These are phyloP conservation scores for Limnomonas spitsbergensis DNA, from an alignment of 139 green algal genomes.

Conservation along the genomic window DNA sequence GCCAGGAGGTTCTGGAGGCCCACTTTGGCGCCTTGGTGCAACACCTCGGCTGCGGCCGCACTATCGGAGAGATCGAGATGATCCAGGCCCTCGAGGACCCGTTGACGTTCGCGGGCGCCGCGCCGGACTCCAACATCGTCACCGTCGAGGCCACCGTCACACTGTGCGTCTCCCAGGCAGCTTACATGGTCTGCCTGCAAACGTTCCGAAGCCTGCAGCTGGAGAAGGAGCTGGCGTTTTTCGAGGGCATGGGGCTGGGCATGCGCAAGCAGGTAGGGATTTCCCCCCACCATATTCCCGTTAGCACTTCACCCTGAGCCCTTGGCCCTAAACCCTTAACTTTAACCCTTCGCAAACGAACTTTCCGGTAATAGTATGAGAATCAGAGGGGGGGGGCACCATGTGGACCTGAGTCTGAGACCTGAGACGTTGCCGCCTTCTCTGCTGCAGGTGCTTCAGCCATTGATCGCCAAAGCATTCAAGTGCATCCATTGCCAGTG, in stretches of 20 bases:
- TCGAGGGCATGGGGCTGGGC: background rate
- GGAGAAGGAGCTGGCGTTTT: conserved; percentile 1
- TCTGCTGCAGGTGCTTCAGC: too few species aligned
- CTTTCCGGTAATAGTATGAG: too few species aligned
- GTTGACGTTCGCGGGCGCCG: too few species aligned
- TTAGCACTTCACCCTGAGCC: too few species aligned
- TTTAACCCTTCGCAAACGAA: too few species aligned
- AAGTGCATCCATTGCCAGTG: too few species aligned
- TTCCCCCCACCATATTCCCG: background rate
- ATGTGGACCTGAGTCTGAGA: too few species aligned
- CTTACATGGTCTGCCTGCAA: background rate
- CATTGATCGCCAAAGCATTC: too few species aligned
- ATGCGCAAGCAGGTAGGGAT: background rate
- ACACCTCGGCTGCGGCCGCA: background rate
- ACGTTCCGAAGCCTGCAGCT: background rate
- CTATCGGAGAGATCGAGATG: background rate
- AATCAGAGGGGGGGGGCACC: too few species aligned
- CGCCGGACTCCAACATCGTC: too few species aligned
- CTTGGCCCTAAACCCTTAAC: too few species aligned
- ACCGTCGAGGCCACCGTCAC: background rate
- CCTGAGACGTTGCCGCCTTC: too few species aligned
- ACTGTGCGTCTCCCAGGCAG: background rate
- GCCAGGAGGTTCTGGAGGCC: background rate
- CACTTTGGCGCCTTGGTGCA: background rate
- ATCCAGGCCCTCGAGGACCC: background rate